Conservation (phyloP, 2,329 filamentous ascomycete species). For the Sporothrix brasiliensis region DNA sequence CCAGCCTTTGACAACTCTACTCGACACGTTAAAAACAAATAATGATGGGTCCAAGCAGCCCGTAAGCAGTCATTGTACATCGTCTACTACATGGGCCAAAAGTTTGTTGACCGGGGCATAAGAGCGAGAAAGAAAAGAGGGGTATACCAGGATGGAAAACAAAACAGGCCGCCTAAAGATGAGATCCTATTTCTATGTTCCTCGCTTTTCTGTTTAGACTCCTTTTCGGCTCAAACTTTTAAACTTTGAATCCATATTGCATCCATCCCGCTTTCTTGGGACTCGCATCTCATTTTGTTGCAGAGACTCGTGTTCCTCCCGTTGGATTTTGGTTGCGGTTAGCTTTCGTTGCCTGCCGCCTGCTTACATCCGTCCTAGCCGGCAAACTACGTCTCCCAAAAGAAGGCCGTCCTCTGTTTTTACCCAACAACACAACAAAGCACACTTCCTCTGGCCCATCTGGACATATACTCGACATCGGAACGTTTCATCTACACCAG, state of each 20-base stretch:
- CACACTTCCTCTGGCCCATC: neutral
- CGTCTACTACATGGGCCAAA: neutral
- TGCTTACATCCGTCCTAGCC: neutral
- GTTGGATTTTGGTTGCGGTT: neutral
- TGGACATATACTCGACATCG: too few relatives aligned
- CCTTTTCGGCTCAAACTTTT: neutral
- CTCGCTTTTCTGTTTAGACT: neutral
- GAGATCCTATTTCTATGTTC: too few relatives aligned
- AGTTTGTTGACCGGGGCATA: constrained; percentile 10
- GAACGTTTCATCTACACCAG: neutral
- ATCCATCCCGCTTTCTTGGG: neutral
- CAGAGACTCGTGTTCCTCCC: neutral
- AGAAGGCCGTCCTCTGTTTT: neutral
- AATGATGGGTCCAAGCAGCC: constrained; percentile 5
- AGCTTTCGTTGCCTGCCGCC: neutral
- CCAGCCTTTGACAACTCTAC: constrained; percentile 9
- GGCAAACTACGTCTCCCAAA: neutral
- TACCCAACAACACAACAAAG: neutral
- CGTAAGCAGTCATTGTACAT: neutral
- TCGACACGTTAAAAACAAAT: neutral
- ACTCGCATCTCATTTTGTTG: neutral
- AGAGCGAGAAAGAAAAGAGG: constrained; percentile 10
- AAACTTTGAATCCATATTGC: neutral
- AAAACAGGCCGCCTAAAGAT: too few relatives aligned
- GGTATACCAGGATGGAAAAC: neutral